These are phyloP conservation scores for Hypoxylon trugodes DNA, from an alignment of 495 filamentous ascomycete species.

Conservation along the genomic window DNA sequence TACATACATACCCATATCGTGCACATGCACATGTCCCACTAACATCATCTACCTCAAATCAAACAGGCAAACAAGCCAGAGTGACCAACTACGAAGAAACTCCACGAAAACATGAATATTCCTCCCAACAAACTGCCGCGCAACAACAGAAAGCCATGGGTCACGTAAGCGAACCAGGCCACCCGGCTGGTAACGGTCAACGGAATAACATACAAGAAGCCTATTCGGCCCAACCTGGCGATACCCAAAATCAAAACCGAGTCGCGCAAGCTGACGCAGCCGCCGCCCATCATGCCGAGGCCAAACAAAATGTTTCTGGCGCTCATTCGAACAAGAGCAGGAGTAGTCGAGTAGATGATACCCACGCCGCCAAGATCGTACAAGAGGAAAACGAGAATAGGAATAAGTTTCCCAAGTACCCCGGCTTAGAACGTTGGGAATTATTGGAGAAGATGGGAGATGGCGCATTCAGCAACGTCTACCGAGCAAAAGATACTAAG, in stretches of 20 bases:
- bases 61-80: conserved; percentile 82
- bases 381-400: conserved; percentile 87
- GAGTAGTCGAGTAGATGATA: conserved; percentile 64
- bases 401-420: conserved; percentile 88
- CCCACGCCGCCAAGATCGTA: conserved; percentile 82
- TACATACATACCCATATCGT: no score
- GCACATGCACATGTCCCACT: conserved; percentile 40
- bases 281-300: conserved; percentile 61
- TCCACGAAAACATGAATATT: conserved; percentile 61
- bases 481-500: conserved; percentile 78
- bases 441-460: conserved; percentile 98
- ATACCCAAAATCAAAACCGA: conserved; percentile 63
- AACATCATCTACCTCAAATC: conserved; percentile 38
- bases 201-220: conserved; percentile 50
- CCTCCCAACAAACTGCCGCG: conserved; percentile 58
- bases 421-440: conserved; percentile 89
- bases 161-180: conserved; percentile 57
- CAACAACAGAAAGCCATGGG: conserved; percentile 55
- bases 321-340: conserved; percentile 44
- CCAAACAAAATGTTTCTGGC: conserved; percentile 42
- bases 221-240: conserved; percentile 66
- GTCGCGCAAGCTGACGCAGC: conserved; percentile 70
- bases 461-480: conserved; percentile 98
- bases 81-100: conserved; percentile 66
- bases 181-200: conserved; percentile 53